Conservation (phyloP, 441 rosid genomes). For the Populus hybrid region DNA sequence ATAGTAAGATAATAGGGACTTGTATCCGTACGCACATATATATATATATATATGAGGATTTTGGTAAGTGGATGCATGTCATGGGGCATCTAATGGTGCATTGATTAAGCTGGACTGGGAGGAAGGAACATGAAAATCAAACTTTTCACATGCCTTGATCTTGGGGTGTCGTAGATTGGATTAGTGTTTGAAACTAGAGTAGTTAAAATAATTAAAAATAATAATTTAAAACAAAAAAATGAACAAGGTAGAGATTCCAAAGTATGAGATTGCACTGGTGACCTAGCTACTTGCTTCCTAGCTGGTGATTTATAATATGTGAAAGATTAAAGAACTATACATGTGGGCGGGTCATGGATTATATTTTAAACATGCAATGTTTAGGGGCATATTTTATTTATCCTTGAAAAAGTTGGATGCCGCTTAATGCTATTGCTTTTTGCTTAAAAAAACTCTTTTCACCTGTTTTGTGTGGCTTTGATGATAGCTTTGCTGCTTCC, state of each 20-base stretch:
- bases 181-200: too few relatives aligned
- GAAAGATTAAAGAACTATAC: slow-evolving; percentile 9
- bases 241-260: too few relatives aligned
- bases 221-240: too few relatives aligned
- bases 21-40: too few relatives aligned
- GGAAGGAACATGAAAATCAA: neutral
- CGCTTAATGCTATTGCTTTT: slow-evolving; percentile 20
- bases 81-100: neutral
- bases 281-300: neutral
- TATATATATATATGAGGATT: too few relatives aligned
- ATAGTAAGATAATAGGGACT: too few relatives aligned
- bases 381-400: neutral
- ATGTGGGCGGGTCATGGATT: slow-evolving; percentile 10
- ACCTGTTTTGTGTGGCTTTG: slow-evolving; percentile 35
- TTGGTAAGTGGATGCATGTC: neutral
- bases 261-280: slow-evolving; percentile 20
- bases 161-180: too few relatives aligned
- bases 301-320: neutral
- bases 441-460: slow-evolving; percentile 15
- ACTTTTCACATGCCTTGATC: neutral
- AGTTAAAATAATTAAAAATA: too few relatives aligned
- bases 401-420: slow-evolving; percentile 21
- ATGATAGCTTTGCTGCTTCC: slow-evolving; percentile 35
- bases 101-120: neutral
- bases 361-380: neutral